Conservation (phyloP, 2,329 filamentous ascomycete genomes). For the Fusarium pseudoanthophilum region DNA sequence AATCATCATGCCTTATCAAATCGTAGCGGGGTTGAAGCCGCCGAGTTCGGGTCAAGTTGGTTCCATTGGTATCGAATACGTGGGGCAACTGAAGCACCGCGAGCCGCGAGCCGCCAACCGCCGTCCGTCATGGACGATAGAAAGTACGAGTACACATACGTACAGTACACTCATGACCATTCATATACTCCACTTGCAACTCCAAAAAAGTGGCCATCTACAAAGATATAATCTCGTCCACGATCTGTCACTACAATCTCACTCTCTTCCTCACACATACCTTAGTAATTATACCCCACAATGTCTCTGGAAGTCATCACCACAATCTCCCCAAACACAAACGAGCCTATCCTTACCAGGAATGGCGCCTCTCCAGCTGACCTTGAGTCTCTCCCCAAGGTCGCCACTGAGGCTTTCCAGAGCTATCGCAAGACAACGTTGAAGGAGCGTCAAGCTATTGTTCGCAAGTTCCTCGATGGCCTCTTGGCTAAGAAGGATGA, state of each 20-base stretch:
- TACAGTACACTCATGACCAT: constrained; percentile 18
- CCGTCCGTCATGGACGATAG: constrained; percentile 19
- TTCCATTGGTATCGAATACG: constrained; percentile 8
- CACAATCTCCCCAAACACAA: constrained; percentile 92
- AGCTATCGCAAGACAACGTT: constrained; percentile 81
- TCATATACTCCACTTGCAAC: constrained; percentile 39
- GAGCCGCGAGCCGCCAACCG: constrained; percentile 38
- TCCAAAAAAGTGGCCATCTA: constrained; percentile 27
- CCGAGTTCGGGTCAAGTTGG: constrained; percentile 39
- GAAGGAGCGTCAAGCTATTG: constrained; percentile 79
- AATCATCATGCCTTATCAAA: constrained; percentile 8
- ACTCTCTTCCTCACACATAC: not conserved
- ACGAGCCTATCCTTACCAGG: constrained; percentile 83
- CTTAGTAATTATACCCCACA: constrained; percentile 13
- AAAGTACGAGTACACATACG: not conserved
- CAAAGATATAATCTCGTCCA: constrained; percentile 23
- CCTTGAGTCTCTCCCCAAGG: constrained; percentile 75
- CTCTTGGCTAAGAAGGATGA: constrained; percentile 79
- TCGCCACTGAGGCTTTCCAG: constrained; percentile 79
- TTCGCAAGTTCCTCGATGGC: constrained; percentile 80
- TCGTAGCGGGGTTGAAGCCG: constrained; percentile 38
- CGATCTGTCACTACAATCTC: constrained; percentile 4
- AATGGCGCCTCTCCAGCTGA: constrained; percentile 78
- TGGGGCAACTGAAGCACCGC: constrained; percentile 38
- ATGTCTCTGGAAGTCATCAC: constrained; percentile 74